Base-by-base conservation (phyloP, 495 filamentous ascomycete genomes). In the Penicillium cosmopolitanum region DNA sequence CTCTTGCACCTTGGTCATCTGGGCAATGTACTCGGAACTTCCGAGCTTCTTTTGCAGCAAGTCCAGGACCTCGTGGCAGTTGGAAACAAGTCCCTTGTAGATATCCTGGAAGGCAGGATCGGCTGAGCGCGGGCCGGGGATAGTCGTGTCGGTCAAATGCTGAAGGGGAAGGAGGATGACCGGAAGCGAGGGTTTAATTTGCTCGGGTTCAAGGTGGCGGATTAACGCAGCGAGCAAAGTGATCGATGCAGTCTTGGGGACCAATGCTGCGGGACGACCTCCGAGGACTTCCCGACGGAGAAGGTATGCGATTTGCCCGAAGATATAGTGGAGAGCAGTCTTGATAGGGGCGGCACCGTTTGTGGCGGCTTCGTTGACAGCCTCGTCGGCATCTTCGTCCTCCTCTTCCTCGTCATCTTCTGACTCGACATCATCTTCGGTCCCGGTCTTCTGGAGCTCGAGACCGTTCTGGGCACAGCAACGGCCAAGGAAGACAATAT, bases 41-140 rank as follows among this genome's bases (percentile, higher is more conserved):
- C 93, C 95, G 50, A 97, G 75, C 66, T 90, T 91, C 76, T 85
- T 86, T 77, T 96, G 92, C 57, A 98, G 68, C 21, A 79, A 68
- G 53, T 88, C 86, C 70, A 97, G 81, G 10, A 94, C 72, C 63
- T 92, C 90, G 50, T 85, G 82, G 16, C 87, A 87, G 52, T 86
- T 88, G 18, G 82, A 77, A 43, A 87, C 83, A 16, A 98, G 77
- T 3, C 78, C 69, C 66, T 89, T 87, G 74, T 89, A 87, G 2
- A 80, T 77, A 18, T 84, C 79, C 61, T 80, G 85, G 80, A 92
- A 95, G 0, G 70, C 70, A 43, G 84, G 77, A 66, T 94, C 87
- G 8, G 73, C 71, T 16, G 87, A 89, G 55, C 85, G 84, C 0
- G 89, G 88, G 2, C 80, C 74, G 0, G 87, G 84, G 40, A 93